A percentile compares a stretch with the other conserved stretches of the same genome.
phyloP scores from a whole-genome alignment of 805 yeast genomes.

The Priceomyces castillae region DNA sequence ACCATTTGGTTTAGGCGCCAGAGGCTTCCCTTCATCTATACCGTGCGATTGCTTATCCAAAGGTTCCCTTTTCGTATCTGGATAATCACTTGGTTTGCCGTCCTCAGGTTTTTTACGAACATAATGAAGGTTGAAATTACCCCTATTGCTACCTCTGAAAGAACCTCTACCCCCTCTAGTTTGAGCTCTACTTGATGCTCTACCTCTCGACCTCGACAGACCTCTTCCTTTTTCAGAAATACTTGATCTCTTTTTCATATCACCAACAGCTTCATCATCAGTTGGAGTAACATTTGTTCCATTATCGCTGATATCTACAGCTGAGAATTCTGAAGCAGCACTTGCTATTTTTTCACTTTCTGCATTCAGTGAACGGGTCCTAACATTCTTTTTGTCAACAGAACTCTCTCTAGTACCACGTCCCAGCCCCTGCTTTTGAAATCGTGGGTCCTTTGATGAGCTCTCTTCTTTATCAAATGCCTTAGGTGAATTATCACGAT shows the following conservation, averaged over 20 bases:
- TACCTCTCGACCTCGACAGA: constrained; percentile 11
- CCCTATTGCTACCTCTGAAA: constrained; percentile 18
- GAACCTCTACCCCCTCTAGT: constrained; percentile 11
- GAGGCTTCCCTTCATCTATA: not conserved
- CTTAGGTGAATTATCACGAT: too few species aligned
- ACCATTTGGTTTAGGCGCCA: not conserved
- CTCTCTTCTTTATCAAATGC: not conserved
- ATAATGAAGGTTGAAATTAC: constrained; percentile 24
- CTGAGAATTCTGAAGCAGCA: too few species aligned
- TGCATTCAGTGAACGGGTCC: too few species aligned
- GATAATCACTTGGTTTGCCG: not conserved
- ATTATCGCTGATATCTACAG: too few species aligned
- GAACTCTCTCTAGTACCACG: too few species aligned
- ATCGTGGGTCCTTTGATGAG: not conserved
- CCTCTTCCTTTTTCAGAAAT: constrained; percentile 11
- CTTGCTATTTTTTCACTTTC: too few species aligned
- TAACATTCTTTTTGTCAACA: too few species aligned
- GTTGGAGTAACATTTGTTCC: too few species aligned
- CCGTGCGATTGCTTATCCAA: not conserved
- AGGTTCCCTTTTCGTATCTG: not conserved
- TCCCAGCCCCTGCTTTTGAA: not conserved
- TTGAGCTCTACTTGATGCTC: constrained; percentile 8
- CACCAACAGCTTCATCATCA: too few species aligned
- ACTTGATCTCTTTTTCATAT: too few species aligned
- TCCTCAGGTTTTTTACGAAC: constrained; percentile 17